Evolutionary conservation across 164 flowering plant species (phyloP).

Genomic region (Vitis labrusca): DNA sequence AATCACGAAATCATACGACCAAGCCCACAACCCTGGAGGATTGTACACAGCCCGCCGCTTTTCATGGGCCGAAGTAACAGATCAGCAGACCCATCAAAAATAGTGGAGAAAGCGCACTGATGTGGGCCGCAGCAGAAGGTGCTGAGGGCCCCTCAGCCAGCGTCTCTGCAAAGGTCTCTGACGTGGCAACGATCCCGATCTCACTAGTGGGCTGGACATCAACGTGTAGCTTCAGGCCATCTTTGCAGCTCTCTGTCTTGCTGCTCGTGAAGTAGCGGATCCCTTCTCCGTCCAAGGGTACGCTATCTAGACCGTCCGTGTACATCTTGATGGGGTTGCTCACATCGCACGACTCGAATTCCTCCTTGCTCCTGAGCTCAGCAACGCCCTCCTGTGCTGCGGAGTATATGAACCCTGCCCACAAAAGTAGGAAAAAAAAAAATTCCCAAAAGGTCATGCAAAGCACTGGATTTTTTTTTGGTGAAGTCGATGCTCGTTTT

Average conservation of each 20-base stretch:
- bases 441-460: too few species aligned
- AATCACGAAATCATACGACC: too few species aligned
- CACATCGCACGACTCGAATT: slow-evolving; percentile 60
- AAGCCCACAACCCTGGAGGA: too few species aligned
- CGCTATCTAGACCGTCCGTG: slow-evolving; percentile 54
- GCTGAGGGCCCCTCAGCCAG: slow-evolving; percentile 34
- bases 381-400: slow-evolving; percentile 53
- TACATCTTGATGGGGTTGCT: slow-evolving; percentile 72
- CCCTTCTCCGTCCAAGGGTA: slow-evolving; percentile 58
- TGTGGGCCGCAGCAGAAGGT: slow-evolving; percentile 32
- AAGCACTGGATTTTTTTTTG: too few species aligned
- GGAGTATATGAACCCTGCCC: slow-evolving; percentile 78
- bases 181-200: slow-evolving; percentile 2
- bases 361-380: slow-evolving; percentile 64
- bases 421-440: background rate
- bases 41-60: too few species aligned
- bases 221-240: slow-evolving; percentile 69
- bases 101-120: slow-evolving; percentile 4
- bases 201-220: slow-evolving; percentile 40
- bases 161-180: slow-evolving; percentile 4
- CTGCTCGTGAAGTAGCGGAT: slow-evolving; percentile 68
- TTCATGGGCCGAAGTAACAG: slow-evolving; percentile 3
- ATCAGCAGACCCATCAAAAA: slow-evolving; percentile 17
- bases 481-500: too few species aligned
- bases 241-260: slow-evolving; percentile 56